These are phyloP conservation scores for Gentiana straminea DNA, from an alignment of 257 asterid species.

Conservation along the genomic window DNA sequence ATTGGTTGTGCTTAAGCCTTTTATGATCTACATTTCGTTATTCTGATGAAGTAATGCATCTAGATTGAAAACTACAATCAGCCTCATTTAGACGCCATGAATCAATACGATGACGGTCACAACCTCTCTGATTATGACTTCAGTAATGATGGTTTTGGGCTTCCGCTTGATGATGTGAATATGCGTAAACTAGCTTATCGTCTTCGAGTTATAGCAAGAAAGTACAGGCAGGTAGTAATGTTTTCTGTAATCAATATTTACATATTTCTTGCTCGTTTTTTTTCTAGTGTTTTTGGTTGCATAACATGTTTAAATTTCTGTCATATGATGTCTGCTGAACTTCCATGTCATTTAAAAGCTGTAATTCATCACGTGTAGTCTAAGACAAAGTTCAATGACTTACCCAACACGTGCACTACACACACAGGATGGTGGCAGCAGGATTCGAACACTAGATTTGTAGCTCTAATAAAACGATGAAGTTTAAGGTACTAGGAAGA, in stretches of 20 bases:
- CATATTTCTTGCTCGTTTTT: neutral
- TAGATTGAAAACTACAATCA: conserved; percentile 76
- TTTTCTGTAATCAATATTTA: neutral
- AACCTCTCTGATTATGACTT: conserved; percentile 71
- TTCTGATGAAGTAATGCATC: conserved; percentile 9
- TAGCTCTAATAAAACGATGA: no score
- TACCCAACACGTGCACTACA: no score
- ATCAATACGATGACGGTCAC: conserved; percentile 54
- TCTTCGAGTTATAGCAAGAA: conserved; percentile 53
- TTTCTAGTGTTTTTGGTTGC: conserved; percentile 7
- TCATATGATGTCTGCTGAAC: neutral
- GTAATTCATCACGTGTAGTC: no score
- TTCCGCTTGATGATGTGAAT: conserved; percentile 47
- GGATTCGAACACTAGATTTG: no score
- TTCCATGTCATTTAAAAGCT: no score
- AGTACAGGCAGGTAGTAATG: conserved; percentile 59
- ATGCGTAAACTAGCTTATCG: conserved; percentile 76
- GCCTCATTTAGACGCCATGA: conserved; percentile 63
- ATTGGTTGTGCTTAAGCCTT: neutral
- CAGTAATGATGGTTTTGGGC: conserved; percentile 52
- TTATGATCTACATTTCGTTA: conserved; percentile 11
- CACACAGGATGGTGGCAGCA: no score
- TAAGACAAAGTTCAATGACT: no score
- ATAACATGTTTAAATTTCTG: neutral
- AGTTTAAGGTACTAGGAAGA: no score